Evolutionary conservation across 345 rosid species (phyloP).

Genomic region (Eucalyptus melliodora): DNA sequence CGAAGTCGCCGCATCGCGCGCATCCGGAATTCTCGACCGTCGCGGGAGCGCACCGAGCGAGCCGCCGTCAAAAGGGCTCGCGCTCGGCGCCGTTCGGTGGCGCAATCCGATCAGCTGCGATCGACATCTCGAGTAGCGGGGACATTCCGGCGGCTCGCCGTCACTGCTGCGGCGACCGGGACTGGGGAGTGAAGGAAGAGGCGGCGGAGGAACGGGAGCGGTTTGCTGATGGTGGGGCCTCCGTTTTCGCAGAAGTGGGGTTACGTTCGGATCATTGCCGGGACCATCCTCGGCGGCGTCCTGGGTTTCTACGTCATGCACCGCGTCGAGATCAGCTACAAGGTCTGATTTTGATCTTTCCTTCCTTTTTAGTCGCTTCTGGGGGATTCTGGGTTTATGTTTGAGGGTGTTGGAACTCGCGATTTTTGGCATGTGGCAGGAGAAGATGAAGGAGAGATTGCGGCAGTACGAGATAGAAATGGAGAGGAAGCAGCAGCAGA

Average conservation of each 20-base stretch:
- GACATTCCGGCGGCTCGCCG: not conserved
- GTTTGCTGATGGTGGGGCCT: constrained; percentile 8
- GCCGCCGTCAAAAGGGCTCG: not conserved
- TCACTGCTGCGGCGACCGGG: not conserved
- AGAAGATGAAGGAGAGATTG: constrained; percentile 72
- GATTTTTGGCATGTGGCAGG: constrained; percentile 15
- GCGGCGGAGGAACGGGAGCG: not conserved
- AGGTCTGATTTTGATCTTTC: constrained; percentile 13
- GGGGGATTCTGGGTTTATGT: not conserved
- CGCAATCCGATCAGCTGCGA: not conserved
- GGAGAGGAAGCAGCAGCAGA: constrained; percentile 18
- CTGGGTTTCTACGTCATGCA: constrained; percentile 91
- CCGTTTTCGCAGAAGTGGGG: constrained; percentile 44
- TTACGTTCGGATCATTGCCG: constrained; percentile 59
- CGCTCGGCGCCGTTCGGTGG: not conserved
- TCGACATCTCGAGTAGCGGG: not conserved
- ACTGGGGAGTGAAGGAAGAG: not conserved
- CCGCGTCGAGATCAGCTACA: constrained; percentile 61
- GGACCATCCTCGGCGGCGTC: constrained; percentile 67
- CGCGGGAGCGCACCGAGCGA: not conserved
- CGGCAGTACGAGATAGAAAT: constrained; percentile 49
- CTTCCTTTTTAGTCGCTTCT: not conserved
- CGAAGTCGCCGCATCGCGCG: not conserved
- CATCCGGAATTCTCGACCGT: not conserved
- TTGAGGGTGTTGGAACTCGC: not conserved